Evolutionary conservation across 2,329 filamentous ascomycete species (phyloP).

Genomic region (Colletotrichum viniferum): DNA sequence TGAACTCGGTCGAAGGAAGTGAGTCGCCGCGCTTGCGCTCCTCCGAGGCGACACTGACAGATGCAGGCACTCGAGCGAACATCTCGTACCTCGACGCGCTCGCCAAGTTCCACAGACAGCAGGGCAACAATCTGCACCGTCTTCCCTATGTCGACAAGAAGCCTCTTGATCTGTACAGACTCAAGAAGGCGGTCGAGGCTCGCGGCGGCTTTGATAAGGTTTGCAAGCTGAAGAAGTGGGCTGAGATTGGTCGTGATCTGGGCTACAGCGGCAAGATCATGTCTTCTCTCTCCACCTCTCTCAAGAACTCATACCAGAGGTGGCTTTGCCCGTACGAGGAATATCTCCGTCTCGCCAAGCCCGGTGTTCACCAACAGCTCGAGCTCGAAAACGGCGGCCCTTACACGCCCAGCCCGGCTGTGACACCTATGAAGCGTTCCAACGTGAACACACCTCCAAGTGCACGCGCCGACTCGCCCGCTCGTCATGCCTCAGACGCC

Average conservation of each 20-base stretch:
- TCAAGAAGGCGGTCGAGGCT: slow-evolving; percentile 96
- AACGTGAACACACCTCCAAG: slow-evolving; percentile 63
- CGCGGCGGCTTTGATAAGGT: slow-evolving; percentile 95
- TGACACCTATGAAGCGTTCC: slow-evolving; percentile 72
- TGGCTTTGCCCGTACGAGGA: slow-evolving; percentile 98
- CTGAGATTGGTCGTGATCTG: slow-evolving; percentile 93
- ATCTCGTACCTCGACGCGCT: slow-evolving; percentile 95
- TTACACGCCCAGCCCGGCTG: slow-evolving; percentile 76
- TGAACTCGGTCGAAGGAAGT: slow-evolving; percentile 99
- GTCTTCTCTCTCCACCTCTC: slow-evolving; percentile 95
- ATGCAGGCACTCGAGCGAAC: slow-evolving; percentile 86
- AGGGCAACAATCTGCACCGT: slow-evolving; percentile 90
- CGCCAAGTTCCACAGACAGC: slow-evolving; percentile 95
- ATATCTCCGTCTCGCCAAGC: slow-evolving; percentile 88
- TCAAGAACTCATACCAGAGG: slow-evolving; percentile 97
- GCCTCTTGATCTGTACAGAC: slow-evolving; percentile 89
- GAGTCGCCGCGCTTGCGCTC: slow-evolving; percentile 41
- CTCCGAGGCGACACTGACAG: slow-evolving; percentile 36
- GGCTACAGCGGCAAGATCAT: slow-evolving; percentile 99
- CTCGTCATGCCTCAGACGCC: slow-evolving; percentile 58
- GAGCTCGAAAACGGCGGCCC: slow-evolving; percentile 93
- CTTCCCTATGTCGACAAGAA: slow-evolving; percentile 98
- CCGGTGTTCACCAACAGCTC: slow-evolving; percentile 93
- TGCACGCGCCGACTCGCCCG: slow-evolving; percentile 69
- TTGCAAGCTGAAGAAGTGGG: slow-evolving; percentile 98